phyloP scores from a whole-genome alignment of 768 basidiomycete species.

The Coprinopsis strossmayeri region DNA sequence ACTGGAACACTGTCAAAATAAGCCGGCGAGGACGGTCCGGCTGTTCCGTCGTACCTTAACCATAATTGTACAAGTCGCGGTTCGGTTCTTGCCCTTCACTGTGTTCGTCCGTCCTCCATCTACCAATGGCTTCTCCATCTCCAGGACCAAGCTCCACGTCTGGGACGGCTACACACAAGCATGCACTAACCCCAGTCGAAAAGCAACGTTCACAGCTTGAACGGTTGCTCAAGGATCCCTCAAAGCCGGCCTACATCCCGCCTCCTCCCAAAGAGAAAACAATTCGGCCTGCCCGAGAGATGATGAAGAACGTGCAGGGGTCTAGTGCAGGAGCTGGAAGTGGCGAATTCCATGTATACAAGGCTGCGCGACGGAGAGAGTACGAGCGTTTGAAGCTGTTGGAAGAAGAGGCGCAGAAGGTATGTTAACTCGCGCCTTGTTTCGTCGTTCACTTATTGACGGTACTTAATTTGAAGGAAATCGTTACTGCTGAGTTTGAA shows the following conservation, averaged over 20 bases:
- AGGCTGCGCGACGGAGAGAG: constrained; percentile 88
- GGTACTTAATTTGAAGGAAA: constrained; percentile 45
- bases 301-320: constrained; percentile 99
- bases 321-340: constrained; percentile 96
- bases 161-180: constrained; percentile 29
- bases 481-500: constrained; percentile 67
- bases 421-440: constrained; percentile 26
- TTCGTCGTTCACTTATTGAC: neutral
- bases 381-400: constrained; percentile 91
- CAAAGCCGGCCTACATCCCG: constrained; percentile 76
- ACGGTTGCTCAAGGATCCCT: constrained; percentile 83
- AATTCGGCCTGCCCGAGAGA: constrained; percentile 77
- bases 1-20: too few relatives aligned
- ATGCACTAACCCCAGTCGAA: constrained; percentile 48
- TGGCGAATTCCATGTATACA: constrained; percentile 98
- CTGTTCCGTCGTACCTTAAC: too few relatives aligned
- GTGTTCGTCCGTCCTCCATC: neutral
- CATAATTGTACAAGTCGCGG: too few relatives aligned
- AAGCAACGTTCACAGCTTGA: constrained; percentile 66
- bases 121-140: neutral
- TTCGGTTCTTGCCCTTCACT: neutral
- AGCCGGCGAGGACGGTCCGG: too few relatives aligned
- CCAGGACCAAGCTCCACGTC: neutral
- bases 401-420: constrained; percentile 77
- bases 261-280: constrained; percentile 76